Base-by-base conservation (phyloP, 345 rosid species). In the Euphorbia lathyris region DNA sequence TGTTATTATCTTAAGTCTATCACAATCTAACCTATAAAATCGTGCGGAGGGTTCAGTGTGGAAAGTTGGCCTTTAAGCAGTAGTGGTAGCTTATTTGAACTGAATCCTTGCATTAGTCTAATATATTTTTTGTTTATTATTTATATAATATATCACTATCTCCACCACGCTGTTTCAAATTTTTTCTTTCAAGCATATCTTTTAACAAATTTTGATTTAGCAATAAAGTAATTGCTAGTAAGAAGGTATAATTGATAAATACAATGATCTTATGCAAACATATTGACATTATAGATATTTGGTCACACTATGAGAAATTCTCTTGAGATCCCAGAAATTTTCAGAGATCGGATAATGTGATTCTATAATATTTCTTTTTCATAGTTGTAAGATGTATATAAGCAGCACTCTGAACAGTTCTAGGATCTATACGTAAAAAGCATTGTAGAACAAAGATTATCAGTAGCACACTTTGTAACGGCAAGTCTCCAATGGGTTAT, bases 1-100 rank as follows among this genome's bases (percentile, higher is more conserved):
- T 71, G 78, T 32, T 77, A 72, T 75, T 60, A 65, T 76, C 84
- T 94, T 11, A 85, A 90, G 76, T 90, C 96, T 42, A 70, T 94
- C 63, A 79, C 82, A 42, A 63, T 94, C 78, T 92, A 86, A 77
- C 99, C 99, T 51, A 88, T 94, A 69, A 94, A 94, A 81, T 90
- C 99, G 45, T 94, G 99, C 58, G 82, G 80, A n/a, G 99, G 99
- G 78, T 94, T 90, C 77, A 84, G 83, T 63, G 90, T 81, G 36
- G 79, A 81, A 58, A 76, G 83, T 58, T 94, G 99, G 99, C 97
- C 97, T 57, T 86, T 91, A 72, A 76, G 96, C 85, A 81, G 76
- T 79, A 80, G 97, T 38, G 99, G 99, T 94, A 88, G 65, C 17
- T 66, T 65, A 23, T 62, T 68, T 56, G 17, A 43, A 40, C 22